phyloP scores from a whole-genome alignment of 139 green algal species.

The Pycnococcus provasolii region DNA sequence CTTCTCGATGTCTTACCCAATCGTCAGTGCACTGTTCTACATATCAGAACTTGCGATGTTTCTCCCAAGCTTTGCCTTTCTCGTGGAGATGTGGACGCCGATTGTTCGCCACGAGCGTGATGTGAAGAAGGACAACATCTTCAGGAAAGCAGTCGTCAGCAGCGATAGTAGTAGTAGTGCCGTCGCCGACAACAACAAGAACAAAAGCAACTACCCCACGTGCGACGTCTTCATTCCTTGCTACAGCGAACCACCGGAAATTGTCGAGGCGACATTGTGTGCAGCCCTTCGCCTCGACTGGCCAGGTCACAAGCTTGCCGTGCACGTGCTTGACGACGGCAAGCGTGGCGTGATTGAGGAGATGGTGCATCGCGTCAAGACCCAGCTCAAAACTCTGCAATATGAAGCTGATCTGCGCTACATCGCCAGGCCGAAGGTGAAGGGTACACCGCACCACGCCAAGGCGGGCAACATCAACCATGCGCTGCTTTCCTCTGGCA shows the following conservation, averaged over 20 bases:
- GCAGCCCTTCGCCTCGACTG: slow-evolving; percentile 17
- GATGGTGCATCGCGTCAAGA: slow-evolving; percentile 12
- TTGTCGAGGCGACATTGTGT: slow-evolving; percentile 23
- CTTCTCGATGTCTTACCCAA: slow-evolving; percentile 5
- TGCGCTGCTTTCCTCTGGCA: slow-evolving; percentile 1
- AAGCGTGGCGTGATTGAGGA: background rate
- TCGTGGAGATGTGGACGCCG: slow-evolving; percentile 10
- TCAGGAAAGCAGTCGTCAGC: too few species aligned
- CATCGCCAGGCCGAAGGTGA: slow-evolving; percentile 5
- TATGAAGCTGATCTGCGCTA: too few species aligned
- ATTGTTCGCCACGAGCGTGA: background rate
- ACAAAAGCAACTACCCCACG: slow-evolving; percentile 1
- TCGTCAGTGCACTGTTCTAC: slow-evolving; percentile 20
- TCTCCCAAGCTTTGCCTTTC: slow-evolving; percentile 18
- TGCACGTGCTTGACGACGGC: slow-evolving; percentile 21
- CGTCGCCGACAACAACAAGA: too few species aligned
- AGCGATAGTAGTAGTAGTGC: too few species aligned
- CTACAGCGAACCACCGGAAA: slow-evolving; percentile 10
- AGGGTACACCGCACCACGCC: slow-evolving; percentile 20
- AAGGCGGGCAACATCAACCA: slow-evolving; percentile 31
- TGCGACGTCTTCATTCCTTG: slow-evolving; percentile 23
- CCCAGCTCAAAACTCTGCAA: background rate
- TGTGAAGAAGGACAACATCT: too few species aligned
- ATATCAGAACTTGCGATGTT: slow-evolving; percentile 17
- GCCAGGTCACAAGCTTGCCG: slow-evolving; percentile 2